phyloP scores from a whole-genome alignment of 2,329 filamentous ascomycete species.

The Cladosporium sphaerospermum region DNA sequence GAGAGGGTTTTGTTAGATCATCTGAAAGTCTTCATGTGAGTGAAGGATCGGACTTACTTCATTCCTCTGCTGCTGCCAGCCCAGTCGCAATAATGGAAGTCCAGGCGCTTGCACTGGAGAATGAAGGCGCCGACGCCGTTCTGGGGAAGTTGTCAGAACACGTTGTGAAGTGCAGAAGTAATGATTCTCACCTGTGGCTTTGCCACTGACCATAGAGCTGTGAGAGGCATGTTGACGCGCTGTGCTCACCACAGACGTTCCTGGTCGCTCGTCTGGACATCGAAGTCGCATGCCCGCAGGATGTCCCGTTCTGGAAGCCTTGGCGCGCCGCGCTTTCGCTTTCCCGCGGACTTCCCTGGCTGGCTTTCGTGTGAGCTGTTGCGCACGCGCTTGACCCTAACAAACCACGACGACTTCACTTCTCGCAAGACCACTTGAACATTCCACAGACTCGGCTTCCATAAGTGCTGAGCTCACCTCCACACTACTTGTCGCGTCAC shows the following conservation, averaged over 20 bases:
- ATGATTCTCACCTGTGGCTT: slow-evolving; percentile 47
- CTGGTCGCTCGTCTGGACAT: not conserved
- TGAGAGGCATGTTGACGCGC: slow-evolving; percentile 38
- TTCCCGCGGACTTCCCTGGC: not conserved
- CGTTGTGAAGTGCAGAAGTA: not conserved
- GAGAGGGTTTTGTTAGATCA: not conserved
- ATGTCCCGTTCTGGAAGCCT: not conserved
- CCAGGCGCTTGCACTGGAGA: slow-evolving; percentile 90
- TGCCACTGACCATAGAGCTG: slow-evolving; percentile 48
- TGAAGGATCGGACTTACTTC: slow-evolving; percentile 55
- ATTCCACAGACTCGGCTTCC: too few relatives aligned
- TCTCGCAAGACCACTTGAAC: too few relatives aligned
- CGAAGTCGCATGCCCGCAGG: not conserved
- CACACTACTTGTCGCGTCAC: not conserved
- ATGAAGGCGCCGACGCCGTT: slow-evolving; percentile 97
- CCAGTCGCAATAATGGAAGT: slow-evolving; percentile 97
- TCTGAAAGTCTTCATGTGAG: not conserved
- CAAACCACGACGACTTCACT: too few relatives aligned
- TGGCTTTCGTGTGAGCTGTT: not conserved
- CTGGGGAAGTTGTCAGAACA: slow-evolving; percentile 41
- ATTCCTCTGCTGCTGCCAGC: slow-evolving; percentile 89
- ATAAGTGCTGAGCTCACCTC: too few relatives aligned
- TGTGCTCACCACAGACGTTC: not conserved
- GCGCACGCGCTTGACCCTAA: not conserved
- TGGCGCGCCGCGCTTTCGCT: not conserved